Percentiles rank a stretch among this genome's conserved stretches.
Evolutionary conservation across 148 eudicot species (phyloP).

Genomic region (Rhododendron kiyosumense): DNA sequence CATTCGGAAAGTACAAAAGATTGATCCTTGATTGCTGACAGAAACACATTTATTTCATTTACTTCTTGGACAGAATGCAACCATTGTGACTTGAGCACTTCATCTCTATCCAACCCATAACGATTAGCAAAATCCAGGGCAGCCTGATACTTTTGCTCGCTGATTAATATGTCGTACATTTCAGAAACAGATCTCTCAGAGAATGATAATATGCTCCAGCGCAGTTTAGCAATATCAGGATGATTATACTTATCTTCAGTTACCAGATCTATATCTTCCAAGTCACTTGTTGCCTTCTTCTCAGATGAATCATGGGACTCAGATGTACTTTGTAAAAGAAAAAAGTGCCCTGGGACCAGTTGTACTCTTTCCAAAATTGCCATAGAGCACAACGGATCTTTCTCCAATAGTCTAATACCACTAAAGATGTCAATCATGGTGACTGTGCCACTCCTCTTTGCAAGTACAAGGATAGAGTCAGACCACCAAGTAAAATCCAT

Average conservation of each 20-base stretch:
- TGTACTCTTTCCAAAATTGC: constrained; percentile 57
- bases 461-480: constrained; percentile 56
- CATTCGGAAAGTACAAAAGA: constrained; percentile 75
- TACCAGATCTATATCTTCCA: constrained; percentile 33
- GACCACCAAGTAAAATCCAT: constrained; percentile 97
- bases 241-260: constrained; percentile 33
- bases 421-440: constrained; percentile 50
- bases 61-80: constrained; percentile 60
- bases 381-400: constrained; percentile 46
- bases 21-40: constrained; percentile 78
- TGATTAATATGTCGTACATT: constrained; percentile 67
- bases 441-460: constrained; percentile 48
- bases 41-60: constrained; percentile 55
- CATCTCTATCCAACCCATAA: constrained; percentile 76
- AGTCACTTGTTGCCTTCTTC: constrained; percentile 20
- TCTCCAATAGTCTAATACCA: constrained; percentile 33
- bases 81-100: constrained; percentile 84
- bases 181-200: constrained; percentile 64
- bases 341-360: constrained; percentile 44
- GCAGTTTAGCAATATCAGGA: constrained; percentile 36
- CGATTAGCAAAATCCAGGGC: constrained; percentile 75
- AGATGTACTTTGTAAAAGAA: constrained; percentile 57
- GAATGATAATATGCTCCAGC: constrained; percentile 76
- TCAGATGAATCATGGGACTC: constrained; percentile 29
- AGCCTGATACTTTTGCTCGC: constrained; percentile 49